Base-by-base conservation (phyloP, 345 rosid genomes). In the Populus alba region DNA sequence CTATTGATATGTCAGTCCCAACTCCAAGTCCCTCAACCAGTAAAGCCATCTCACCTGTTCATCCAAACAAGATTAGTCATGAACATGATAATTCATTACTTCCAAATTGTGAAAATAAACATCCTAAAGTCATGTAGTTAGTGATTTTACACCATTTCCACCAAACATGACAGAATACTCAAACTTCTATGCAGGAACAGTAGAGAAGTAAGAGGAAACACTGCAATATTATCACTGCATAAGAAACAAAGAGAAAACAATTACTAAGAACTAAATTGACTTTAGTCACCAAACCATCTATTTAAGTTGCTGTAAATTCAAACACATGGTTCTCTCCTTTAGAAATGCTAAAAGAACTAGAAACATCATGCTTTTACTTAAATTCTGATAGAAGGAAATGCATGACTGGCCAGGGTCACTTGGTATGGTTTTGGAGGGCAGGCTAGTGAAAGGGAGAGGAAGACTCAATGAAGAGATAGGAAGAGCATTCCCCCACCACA, bases 31-130 rank as follows among this genome's bases (percentile, higher is more conserved):
- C 99, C 87, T 96, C 99, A 29, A 91, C 95, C 85, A 94, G 86
- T 83, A 96, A 88, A 81, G 98, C 97, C 98, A 94, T 89, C 90
- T 96, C 99, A 89, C 99, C 99, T 96, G 97, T 86, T 72, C 68
- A 85, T 51, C 68, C 59, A 7, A 79, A 72, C 74, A 82, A 70
- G 53, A 78, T 82, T 75, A 75, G 51, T 39, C 43, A 71, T 53
- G 63, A 66, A 68, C 10, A 69, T 20, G 69, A 71, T 22, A 43
- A 8, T 37, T 68, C 68, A 17, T 35, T 43, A 53, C 70, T 53
- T 72, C 59, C 39, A 59, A 39, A 43, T 31, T 53, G 45, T 33
- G 47, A 43, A 43, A 72, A 59, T 74, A 51, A 29, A 62, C 53
- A 71, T 38, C 35, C 29, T 37, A 67, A 66, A 67, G n/a, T 13